phyloP scores from a whole-genome alignment of 2,329 filamentous ascomycete species.

The Zopfia rhizophila region DNA sequence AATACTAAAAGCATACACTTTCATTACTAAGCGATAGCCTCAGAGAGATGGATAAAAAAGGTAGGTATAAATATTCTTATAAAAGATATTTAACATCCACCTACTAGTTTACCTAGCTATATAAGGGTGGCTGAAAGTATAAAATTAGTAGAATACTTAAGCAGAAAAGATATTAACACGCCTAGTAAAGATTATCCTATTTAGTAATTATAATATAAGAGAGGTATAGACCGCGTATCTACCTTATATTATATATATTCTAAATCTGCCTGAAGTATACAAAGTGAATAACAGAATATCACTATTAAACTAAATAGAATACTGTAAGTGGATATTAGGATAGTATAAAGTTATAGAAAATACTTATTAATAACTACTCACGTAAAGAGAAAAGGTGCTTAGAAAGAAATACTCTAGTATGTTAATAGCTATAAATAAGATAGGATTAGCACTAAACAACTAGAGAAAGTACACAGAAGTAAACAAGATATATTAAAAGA shows the following conservation, averaged over 20 bases:
- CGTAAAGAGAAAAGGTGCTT: slow-evolving; percentile 1
- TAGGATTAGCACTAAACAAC: slow-evolving; percentile 16
- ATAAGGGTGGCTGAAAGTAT: slow-evolving; percentile 19
- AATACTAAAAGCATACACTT: no score
- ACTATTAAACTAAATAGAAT: slow-evolving; percentile 1
- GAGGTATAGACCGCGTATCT: no score
- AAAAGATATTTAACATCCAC: slow-evolving; percentile 35
- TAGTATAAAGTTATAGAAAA: slow-evolving; percentile 1
- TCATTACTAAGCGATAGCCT: no score
- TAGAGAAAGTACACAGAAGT: no score
- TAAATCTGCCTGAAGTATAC: not conserved
- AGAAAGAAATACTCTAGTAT: no score
- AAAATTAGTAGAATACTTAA: slow-evolving; percentile 15
- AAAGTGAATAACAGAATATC: not conserved
- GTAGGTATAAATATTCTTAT: no score
- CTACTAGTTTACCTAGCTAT: slow-evolving; percentile 45
- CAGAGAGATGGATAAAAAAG: no score
- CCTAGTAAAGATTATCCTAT: no score
- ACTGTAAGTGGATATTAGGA: slow-evolving; percentile 1
- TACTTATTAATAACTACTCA: not conserved
- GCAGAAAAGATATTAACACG: slow-evolving; percentile 14
- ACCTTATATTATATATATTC: slow-evolving; percentile 30
- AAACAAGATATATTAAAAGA: no score
- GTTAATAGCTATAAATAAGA: slow-evolving; percentile 9
- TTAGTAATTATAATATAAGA: no score